Conservation (phyloP, 176 grass and related monocot species). For the Pontederia paniculata region DNA sequence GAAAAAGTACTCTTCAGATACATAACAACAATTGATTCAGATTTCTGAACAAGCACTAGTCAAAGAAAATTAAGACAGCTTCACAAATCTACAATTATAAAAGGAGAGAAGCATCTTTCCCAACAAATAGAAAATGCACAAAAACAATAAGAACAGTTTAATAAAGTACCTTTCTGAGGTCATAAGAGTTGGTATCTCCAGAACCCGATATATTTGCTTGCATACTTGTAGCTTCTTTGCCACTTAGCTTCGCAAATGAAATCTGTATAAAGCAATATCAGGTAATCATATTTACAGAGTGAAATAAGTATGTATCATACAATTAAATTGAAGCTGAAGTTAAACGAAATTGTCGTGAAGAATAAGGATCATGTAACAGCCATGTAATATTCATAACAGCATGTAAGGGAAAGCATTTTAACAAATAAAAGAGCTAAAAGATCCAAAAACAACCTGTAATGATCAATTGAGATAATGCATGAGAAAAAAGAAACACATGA, state of each 20-base stretch:
- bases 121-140: background rate
- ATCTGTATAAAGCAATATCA: slow-evolving; percentile 21
- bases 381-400: too few relatives aligned
- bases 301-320: background rate
- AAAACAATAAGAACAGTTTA: too few relatives aligned
- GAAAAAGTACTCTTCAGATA: too few relatives aligned
- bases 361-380: too few relatives aligned
- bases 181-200: slow-evolving; percentile 23
- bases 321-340: too few relatives aligned
- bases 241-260: slow-evolving; percentile 39
- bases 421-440: slow-evolving; percentile 16
- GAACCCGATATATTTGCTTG: background rate
- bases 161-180: slow-evolving; percentile 31
- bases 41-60: too few relatives aligned
- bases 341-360: too few relatives aligned
- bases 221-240: slow-evolving; percentile 25
- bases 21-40: too few relatives aligned
- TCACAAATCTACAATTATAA: too few relatives aligned
- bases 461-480: background rate
- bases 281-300: slow-evolving; percentile 10
- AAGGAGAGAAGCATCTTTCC: too few relatives aligned
- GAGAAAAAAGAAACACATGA: background rate
- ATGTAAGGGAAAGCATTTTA: slow-evolving; percentile 25
- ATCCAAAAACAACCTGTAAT: background rate
- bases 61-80: too few relatives aligned